Evolutionary conservation across 805 yeast species (phyloP), one percentile per base, ranked within the genome.

Genomic region (Saccharomycopsis vini): DNA sequence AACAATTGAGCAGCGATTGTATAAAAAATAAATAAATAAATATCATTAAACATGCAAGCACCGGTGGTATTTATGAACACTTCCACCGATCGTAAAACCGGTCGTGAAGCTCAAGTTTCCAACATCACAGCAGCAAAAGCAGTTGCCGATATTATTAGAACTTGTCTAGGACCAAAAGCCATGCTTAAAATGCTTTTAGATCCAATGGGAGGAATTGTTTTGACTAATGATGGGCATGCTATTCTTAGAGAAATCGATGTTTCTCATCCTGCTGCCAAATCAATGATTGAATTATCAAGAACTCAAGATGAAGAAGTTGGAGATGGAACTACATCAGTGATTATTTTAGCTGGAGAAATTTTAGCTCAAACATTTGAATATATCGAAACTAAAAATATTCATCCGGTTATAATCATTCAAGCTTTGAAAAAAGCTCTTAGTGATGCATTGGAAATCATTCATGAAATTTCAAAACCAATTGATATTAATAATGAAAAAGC

Each of bases 101-200:
- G 98, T 37, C 87, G 97, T 54, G 88, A 88, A 62, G 99, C 99
- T 2, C 99, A 92, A 66, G 73, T 86, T 50, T 85, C 96, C 50
- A 94, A 92, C 61, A 90, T 92, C 66, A 87, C 97, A 4, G 98
- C 99, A 3, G 99, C 99, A n/a, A 92, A 92, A 60, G 96, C 98
- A 2, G 97, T 90, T 34, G 94, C 97, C 0, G 98, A 92, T 63
- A 90, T 92, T 58, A 87, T 92, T 56, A 77, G 98, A 63, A 92
- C 98, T 21, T 92, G 99, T 73, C 71, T 92, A 49, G 99, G 99
- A 16, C 99, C 99, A 43, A 90, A 90, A 63, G 98, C 98, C 29
- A 92, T 92, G 98, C 75, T 92, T 50, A 92, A 92, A 68, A 90
- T 92, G 97, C 71, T 92, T 43, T 71, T 92, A 51, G 99, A 92